phyloP scores from a whole-genome alignment of 208 protist genomes.

The Wallacemonas rigidus region DNA sequence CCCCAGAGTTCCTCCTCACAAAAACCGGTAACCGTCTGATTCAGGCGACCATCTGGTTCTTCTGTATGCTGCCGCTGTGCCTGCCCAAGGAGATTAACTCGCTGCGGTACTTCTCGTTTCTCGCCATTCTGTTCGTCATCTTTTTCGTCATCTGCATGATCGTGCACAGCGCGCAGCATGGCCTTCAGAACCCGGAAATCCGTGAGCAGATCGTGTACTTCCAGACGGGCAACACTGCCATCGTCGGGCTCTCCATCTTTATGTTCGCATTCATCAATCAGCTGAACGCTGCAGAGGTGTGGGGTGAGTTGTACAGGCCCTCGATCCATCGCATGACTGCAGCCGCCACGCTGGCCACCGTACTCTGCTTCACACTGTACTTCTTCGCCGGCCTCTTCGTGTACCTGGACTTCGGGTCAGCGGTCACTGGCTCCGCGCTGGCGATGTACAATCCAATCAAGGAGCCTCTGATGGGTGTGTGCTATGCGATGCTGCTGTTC shows the following conservation, averaged over 20 bases:
- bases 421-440: constrained; percentile 49
- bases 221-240: constrained; percentile 48
- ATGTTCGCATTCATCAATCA: constrained; percentile 75
- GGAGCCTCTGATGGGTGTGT: constrained; percentile 50
- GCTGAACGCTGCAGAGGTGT: constrained; percentile 72
- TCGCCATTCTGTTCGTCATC: constrained; percentile 66
- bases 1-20: constrained; percentile 39
- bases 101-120: constrained; percentile 63
- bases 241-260: constrained; percentile 62
- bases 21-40: constrained; percentile 47
- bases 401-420: constrained; percentile 73
- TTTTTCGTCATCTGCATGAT: constrained; percentile 77
- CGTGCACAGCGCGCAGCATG: constrained; percentile 45
- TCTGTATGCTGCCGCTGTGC: constrained; percentile 73
- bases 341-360: constrained; percentile 36
- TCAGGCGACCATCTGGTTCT: constrained; percentile 56
- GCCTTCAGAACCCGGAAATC: constrained; percentile 21
- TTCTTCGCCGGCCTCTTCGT: constrained; percentile 78
- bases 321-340: constrained; percentile 55
- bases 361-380: constrained; percentile 65
- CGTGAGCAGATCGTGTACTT: constrained; percentile 44
- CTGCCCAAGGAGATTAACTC: constrained; percentile 85
- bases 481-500: constrained; percentile 62
- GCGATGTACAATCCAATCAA: constrained; percentile 61
- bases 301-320: constrained; percentile 61